These are phyloP conservation scores for Nicotiana undulata DNA, from an alignment of 257 asterid genomes.

Conservation along the genomic window DNA sequence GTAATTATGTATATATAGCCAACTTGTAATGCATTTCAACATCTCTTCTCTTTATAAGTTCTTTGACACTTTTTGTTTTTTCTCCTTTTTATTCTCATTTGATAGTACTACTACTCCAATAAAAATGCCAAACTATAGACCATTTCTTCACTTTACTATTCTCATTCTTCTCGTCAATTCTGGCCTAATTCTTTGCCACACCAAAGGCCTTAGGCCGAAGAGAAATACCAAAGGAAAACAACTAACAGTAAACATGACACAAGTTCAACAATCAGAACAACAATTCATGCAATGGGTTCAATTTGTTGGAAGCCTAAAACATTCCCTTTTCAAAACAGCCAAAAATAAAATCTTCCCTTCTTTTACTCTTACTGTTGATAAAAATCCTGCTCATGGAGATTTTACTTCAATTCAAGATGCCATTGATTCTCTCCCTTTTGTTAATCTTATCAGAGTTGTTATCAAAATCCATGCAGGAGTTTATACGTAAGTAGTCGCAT, in stretches of 20 bases:
- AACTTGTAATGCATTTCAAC: conserved; percentile 16
- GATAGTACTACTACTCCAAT: background rate
- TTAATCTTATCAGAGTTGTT: conserved; percentile 71
- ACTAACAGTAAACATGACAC: conserved; percentile 38
- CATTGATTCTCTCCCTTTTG: conserved; percentile 67
- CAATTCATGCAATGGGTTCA: conserved; percentile 83
- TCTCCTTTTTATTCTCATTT: background rate
- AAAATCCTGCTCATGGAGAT: conserved; percentile 59
- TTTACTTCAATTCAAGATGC: conserved; percentile 84
- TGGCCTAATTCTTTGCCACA: conserved; percentile 30
- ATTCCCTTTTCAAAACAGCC: conserved; percentile 60
- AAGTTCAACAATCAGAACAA: conserved; percentile 48
- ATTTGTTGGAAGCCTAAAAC: conserved; percentile 69
- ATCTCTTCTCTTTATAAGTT: background rate
- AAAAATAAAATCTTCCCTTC: conserved; percentile 71
- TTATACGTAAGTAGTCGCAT: conserved; percentile 49
- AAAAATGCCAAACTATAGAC: conserved; percentile 21
- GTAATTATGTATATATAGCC: conserved; percentile 6
- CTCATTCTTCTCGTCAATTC: conserved; percentile 24
- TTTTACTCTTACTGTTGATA: conserved; percentile 59
- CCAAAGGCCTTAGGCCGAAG: conserved; percentile 43
- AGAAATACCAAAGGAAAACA: conserved; percentile 14
- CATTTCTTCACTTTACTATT: conserved; percentile 2
- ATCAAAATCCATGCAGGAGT: conserved; percentile 82
- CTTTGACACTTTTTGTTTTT: background rate